Evolutionary conservation across 306 rosid species (phyloP).

Genomic region (Lathyrus aphaca): DNA sequence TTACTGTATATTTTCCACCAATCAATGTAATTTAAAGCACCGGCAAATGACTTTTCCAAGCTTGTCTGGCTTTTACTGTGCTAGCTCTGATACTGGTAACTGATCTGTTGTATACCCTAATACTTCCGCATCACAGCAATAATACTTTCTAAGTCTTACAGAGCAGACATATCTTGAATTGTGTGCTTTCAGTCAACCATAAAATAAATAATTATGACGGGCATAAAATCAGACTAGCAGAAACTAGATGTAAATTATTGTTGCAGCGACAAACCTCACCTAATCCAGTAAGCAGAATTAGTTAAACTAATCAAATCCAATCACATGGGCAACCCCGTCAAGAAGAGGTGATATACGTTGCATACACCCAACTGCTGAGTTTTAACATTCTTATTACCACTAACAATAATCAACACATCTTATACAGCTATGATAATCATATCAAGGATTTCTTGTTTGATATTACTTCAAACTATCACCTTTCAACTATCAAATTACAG

Average conservation of each 20-base stretch:
- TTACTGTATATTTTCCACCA: not conserved
- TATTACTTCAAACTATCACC: conserved; percentile 9
- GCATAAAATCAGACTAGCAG: too few relatives aligned
- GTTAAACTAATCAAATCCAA: conserved; percentile 18
- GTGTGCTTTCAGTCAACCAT: not conserved
- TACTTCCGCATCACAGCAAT: not conserved
- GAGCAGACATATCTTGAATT: not conserved
- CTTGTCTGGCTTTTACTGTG: not conserved
- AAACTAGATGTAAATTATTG: too few relatives aligned
- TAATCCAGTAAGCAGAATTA: conserved; percentile 8
- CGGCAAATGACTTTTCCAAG: not conserved
- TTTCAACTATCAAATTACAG: conserved; percentile 33
- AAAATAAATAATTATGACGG: not conserved
- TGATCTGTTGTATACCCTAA: not conserved
- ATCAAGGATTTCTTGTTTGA: conserved; percentile 9
- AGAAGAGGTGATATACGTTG: not conserved
- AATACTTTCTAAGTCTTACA: not conserved
- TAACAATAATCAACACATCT: conserved; percentile 18
- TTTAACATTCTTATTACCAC: not conserved
- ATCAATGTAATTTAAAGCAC: not conserved
- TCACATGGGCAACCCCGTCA: not conserved
- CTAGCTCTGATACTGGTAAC: not conserved
- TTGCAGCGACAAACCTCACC: not conserved
- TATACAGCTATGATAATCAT: not conserved
- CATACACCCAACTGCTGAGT: not conserved